Conservation (phyloP, 2,329 filamentous ascomycete genomes). For the Zymoseptoria ardabiliae region DNA sequence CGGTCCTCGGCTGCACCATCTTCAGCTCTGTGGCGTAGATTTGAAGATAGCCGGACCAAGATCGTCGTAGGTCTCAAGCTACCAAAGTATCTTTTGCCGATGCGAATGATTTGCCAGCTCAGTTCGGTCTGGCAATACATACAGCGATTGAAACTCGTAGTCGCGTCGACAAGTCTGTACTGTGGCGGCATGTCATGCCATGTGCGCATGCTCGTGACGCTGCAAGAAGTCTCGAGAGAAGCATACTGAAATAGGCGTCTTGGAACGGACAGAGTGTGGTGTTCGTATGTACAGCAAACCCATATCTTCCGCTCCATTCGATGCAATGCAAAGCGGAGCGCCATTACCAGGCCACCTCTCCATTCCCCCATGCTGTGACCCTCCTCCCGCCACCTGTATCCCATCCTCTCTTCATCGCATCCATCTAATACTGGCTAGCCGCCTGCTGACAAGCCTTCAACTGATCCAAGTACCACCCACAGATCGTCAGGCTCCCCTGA, state of each 20-base stretch:
- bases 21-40: neutral
- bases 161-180: no score
- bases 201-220: neutral
- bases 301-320: neutral
- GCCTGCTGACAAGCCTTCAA: slow-evolving; percentile 52
- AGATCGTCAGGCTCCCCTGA: slow-evolving; percentile 87
- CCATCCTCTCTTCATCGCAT: neutral
- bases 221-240: neutral
- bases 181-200: no score
- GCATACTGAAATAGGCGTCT: neutral
- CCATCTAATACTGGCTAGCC: slow-evolving; percentile 40
- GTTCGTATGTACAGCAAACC: neutral
- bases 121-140: no score
- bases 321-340: neutral
- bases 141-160: no score
- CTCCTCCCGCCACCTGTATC: neutral
- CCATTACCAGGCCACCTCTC: neutral
- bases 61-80: neutral
- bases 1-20: neutral
- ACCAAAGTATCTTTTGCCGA: neutral
- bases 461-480: slow-evolving; percentile 94
- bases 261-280: neutral
- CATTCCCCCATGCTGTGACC: neutral
- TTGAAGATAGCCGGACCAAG: neutral
- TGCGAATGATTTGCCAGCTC: neutral